A percentile compares a stretch with the other conserved stretches of the same genome.
These are phyloP conservation scores for Penicillium sp. DNA, from an alignment of 2,329 filamentous ascomycete species.

Conservation along the genomic window DNA sequence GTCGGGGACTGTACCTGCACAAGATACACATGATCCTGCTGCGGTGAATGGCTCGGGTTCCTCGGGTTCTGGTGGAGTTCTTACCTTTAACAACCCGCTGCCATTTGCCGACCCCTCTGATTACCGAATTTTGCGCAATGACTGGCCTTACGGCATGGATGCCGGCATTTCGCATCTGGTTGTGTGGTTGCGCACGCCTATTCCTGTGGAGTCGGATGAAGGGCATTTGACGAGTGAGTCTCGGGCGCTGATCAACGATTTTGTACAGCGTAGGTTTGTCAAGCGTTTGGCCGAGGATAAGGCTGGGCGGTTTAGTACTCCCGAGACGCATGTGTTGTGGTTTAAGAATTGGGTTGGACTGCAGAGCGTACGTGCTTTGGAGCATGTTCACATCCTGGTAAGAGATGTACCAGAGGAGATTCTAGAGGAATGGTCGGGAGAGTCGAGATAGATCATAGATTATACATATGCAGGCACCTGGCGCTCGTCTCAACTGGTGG, in stretches of 20 bases:
- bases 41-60: conserved; percentile 5
- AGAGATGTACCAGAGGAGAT: conserved; percentile 49
- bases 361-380: conserved; percentile 61
- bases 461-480: neutral
- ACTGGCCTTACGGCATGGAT: conserved; percentile 64
- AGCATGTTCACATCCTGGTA: conserved; percentile 59
- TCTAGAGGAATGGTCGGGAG: conserved; percentile 47
- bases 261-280: conserved; percentile 54
- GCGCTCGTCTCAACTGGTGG: too few relatives aligned
- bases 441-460: conserved; percentile 14
- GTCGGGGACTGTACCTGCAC: neutral
- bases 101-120: conserved; percentile 58
- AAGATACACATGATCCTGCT: neutral
- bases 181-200: conserved; percentile 58
- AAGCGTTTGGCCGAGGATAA: conserved; percentile 39
- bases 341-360: conserved; percentile 65
- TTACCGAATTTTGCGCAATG: conserved; percentile 60
- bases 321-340: conserved; percentile 56
- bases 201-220: conserved; percentile 46
- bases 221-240: conserved; percentile 55
- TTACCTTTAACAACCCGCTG: conserved; percentile 46
- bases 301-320: conserved; percentile 29
- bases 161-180: conserved; percentile 57
- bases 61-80: conserved; percentile 13
- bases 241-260: conserved; percentile 49